A percentile compares a stretch with the other conserved stretches of the same genome.
Conservation (phyloP, 257 asterid species). For the Voacanga thouarsii region DNA sequence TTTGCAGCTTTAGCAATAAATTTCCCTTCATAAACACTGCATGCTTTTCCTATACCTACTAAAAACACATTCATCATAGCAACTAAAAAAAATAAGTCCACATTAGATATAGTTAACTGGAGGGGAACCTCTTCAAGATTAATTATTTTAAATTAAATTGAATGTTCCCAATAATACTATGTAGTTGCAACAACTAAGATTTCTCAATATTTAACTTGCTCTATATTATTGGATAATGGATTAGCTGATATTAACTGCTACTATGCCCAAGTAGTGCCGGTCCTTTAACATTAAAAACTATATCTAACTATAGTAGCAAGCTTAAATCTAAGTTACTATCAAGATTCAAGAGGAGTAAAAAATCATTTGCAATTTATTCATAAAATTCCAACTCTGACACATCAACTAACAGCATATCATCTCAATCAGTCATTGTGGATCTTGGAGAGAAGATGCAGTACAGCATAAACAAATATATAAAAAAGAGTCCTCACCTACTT, state of each 20-base stretch:
- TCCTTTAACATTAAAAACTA: neutral
- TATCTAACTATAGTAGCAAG: neutral
- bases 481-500: constrained; percentile 51
- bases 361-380: neutral
- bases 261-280: neutral
- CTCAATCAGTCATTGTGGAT: neutral
- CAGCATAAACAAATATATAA: neutral
- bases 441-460: neutral
- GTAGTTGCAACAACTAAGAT: neutral
- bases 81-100: neutral
- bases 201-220: neutral
- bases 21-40: neutral
- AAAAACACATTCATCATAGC: neutral
- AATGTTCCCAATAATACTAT: neutral
- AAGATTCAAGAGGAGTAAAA: neutral
- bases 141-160: no score
- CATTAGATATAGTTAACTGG: no score
- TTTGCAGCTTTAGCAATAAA: neutral
- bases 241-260: neutral
- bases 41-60: neutral
- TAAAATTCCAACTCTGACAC: neutral
- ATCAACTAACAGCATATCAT: neutral
- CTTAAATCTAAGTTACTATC: neutral
- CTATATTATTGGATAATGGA: neutral
- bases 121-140: no score